Base-by-base conservation (phyloP, 345 rosid genomes). In the Bruguiera gymnorhiza region DNA sequence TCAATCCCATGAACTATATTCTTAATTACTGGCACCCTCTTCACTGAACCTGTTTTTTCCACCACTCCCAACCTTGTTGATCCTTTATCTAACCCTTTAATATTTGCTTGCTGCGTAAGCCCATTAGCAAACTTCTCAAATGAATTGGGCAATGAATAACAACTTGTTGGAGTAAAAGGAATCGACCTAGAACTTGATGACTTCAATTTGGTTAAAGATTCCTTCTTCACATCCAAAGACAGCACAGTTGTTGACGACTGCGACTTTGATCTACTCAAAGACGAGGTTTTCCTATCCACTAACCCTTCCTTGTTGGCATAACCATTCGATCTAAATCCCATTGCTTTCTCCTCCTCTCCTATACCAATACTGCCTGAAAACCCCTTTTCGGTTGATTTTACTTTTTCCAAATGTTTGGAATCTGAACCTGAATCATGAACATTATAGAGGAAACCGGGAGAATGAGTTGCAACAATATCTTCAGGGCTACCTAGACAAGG, bases 401-500 rank as follows among this genome's bases (percentile, higher is more conserved):
- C 82, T 78, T 82, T 87, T 73, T 84, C 84, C 23, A 75, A 80
- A 62, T 65, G 71, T 67, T 87, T 88, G 1, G 79, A 84, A 66
- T 82, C 74, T 18, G 83, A 69, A 68, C 48, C 37, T 27, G 83
- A 75, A 62, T 72, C 67, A 72, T 73, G 79, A 62, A 58, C 52
- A 79, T 80, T 79, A 32, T 60, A 84, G 18, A 92, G 93, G 52
- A 95, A 95, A 52, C 91, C 96, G 24, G 74, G 86, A 0, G 97
- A 81, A 48, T 80, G 86, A 66, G 97, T 85, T 46, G 97, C 99
- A 66, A 86, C 97, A 70, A 95, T 92, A 76, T 95, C 99, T 78
- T 89, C 96, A 29, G 99, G 99, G 83, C 72, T 80, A 26, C 99
- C 99, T 43, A 95, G 86, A 77, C 99, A 95, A 21, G 92, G 86